Evolutionary conservation across 768 basidiomycete species (phyloP).

Genomic region (Russula olivacea): DNA sequence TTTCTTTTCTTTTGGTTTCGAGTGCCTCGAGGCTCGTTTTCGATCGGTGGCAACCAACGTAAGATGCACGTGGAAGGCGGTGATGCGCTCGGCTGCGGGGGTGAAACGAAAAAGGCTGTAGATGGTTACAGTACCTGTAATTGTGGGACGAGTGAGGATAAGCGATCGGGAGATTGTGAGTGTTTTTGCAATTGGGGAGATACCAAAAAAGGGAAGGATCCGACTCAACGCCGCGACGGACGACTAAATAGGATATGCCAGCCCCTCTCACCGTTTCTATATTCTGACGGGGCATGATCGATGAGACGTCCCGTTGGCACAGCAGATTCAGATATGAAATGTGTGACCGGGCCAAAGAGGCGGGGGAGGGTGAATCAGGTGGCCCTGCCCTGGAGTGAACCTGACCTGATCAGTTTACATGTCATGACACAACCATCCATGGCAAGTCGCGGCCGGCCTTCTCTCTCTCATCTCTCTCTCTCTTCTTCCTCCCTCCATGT

Average conservation of each 20-base stretch:
- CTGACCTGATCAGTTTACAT: slow-evolving; percentile 12
- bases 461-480: slow-evolving; percentile 21
- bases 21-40: background rate
- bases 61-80: background rate
- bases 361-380: background rate
- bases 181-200: slow-evolving; percentile 13
- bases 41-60: slow-evolving; percentile 8
- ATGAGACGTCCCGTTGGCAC: slow-evolving; percentile 8
- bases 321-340: slow-evolving; percentile 10
- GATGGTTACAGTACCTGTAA: background rate
- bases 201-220: slow-evolving; percentile 28
- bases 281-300: background rate
- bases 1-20: no score
- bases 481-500: slow-evolving; percentile 17
- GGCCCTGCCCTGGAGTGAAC: slow-evolving; percentile 8
- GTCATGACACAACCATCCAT: slow-evolving; percentile 25
- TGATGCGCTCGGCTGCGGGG: background rate
- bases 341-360: slow-evolving; percentile 5
- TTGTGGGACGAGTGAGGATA: background rate
- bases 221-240: slow-evolving; percentile 31
- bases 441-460: slow-evolving; percentile 24
- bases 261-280: slow-evolving; percentile 19
- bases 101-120: background rate
- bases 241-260: slow-evolving; percentile 16
- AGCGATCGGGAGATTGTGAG: slow-evolving; percentile 20